A percentile compares a stretch with the other conserved stretches of the same genome.
Evolutionary conservation across 2,329 filamentous ascomycete species (phyloP).

Genomic region (Colletotrichum higginsianum): DNA sequence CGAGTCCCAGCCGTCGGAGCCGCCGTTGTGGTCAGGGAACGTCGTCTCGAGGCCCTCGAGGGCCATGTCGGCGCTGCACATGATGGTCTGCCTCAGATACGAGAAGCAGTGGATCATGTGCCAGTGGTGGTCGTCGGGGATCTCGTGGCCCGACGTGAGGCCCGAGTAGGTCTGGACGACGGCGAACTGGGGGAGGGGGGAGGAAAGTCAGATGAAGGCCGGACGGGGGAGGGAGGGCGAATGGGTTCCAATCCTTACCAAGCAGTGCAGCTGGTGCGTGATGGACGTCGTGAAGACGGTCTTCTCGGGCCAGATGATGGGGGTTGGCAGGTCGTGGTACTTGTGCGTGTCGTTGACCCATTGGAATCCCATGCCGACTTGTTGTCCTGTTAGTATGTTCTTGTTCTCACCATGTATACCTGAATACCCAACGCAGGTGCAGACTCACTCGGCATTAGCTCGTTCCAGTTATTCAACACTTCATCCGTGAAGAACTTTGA

Average conservation of each 20-base stretch:
- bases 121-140: slow-evolving; percentile 61
- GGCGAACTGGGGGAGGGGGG: slow-evolving; percentile 49
- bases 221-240: background rate
- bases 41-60: slow-evolving; percentile 63
- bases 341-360: slow-evolving; percentile 53
- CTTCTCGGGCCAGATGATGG: slow-evolving; percentile 52
- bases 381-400: background rate
- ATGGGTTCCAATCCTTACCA: slow-evolving; percentile 46
- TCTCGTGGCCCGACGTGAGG: slow-evolving; percentile 54
- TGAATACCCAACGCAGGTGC: fast-evolving
- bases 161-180: slow-evolving; percentile 62
- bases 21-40: slow-evolving; percentile 62
- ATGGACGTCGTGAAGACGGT: slow-evolving; percentile 60
- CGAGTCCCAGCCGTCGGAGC: slow-evolving; percentile 63
- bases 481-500: slow-evolving; percentile 57
- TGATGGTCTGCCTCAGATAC: slow-evolving; percentile 63
- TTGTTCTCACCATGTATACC: slow-evolving; percentile 16
- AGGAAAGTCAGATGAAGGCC: background rate
- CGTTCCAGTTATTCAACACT: slow-evolving; percentile 55
- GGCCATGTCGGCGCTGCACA: slow-evolving; percentile 62
- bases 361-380: slow-evolving; percentile 56
- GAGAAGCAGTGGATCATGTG: slow-evolving; percentile 66
- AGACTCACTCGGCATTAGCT: slow-evolving; percentile 54
- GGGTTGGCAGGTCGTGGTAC: slow-evolving; percentile 56
- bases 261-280: slow-evolving; percentile 61